These are phyloP conservation scores for Coniophora puteana DNA, from an alignment of 1,284 basidiomycete genomes.

Conservation along the genomic window DNA sequence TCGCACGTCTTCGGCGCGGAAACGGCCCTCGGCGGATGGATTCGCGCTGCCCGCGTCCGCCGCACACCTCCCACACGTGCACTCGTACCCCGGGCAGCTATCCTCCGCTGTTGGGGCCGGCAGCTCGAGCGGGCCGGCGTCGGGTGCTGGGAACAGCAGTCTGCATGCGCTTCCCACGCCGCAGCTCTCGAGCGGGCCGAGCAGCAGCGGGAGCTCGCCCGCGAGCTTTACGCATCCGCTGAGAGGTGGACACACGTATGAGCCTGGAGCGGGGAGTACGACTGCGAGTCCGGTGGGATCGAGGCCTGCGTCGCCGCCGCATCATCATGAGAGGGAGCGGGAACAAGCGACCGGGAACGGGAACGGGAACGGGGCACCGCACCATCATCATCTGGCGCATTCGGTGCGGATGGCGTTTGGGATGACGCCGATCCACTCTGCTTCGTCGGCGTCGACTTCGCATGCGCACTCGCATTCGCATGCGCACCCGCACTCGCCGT, in stretches of 20 bases:
- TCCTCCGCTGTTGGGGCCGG: slow-evolving; percentile 24
- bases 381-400: slow-evolving; percentile 69
- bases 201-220: slow-evolving; percentile 55
- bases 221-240: slow-evolving; percentile 36
- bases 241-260: slow-evolving; percentile 16
- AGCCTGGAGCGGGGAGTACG: slow-evolving; percentile 12
- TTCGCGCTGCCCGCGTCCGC: slow-evolving; percentile 22
- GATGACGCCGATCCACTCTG: slow-evolving; percentile 78
- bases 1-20: slow-evolving; percentile 23
- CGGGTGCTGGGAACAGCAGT: no score
- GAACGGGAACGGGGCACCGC: slow-evolving; percentile 13
- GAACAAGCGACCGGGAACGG: slow-evolving; percentile 12
- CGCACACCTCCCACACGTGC: slow-evolving; percentile 26
- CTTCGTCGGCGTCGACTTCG: no score
- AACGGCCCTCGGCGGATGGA: slow-evolving; percentile 26
- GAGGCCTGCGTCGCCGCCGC: slow-evolving; percentile 32
- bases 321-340: no score
- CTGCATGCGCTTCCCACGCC: slow-evolving; percentile 47
- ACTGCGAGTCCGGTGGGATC: slow-evolving; percentile 27
- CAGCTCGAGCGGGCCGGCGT: no score
- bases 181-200: slow-evolving; percentile 57
- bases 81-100: slow-evolving; percentile 29
- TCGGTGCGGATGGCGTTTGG: slow-evolving; percentile 82
- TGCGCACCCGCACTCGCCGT: no score
- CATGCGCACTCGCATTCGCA: no score